Percentiles rank a stretch among this genome's conserved stretches.
phyloP scores from a whole-genome alignment of 83 land plant species.

The Diphasiastrum complanatum region DNA sequence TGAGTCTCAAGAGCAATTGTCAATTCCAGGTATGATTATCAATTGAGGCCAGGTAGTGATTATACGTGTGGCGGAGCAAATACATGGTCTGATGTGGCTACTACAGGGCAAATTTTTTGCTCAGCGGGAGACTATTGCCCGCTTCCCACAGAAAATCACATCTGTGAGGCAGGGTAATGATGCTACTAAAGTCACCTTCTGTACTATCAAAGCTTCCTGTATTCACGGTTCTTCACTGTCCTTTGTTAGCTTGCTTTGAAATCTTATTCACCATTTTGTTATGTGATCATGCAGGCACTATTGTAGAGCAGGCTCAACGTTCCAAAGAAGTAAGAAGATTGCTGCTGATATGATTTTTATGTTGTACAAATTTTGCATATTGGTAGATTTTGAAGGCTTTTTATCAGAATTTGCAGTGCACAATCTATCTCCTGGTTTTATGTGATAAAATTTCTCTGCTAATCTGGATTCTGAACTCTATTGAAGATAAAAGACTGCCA shows the following conservation, averaged over 20 bases:
- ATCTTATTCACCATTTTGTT: not conserved
- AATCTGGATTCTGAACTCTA: slow-evolving; percentile 10
- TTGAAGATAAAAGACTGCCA: too few species aligned
- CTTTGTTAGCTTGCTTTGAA: not conserved
- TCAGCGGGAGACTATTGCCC: slow-evolving; percentile 69
- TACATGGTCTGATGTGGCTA: slow-evolving; percentile 50
- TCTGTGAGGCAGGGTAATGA: slow-evolving; percentile 46
- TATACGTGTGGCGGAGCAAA: slow-evolving; percentile 76
- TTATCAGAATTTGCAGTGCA: not conserved
- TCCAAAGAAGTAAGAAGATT: slow-evolving; percentile 50
- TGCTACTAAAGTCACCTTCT: not conserved
- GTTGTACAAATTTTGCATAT: not conserved
- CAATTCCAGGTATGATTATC: slow-evolving; percentile 47
- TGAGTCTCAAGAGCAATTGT: not conserved
- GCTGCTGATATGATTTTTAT: not conserved
- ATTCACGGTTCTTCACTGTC: not conserved
- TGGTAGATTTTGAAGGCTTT: not conserved
- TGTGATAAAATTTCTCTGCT: slow-evolving; percentile 8
- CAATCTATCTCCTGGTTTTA: not conserved
- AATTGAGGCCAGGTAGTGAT: slow-evolving; percentile 40
- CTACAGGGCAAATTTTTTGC: slow-evolving; percentile 53
- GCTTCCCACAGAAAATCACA: slow-evolving; percentile 27
- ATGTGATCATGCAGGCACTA: slow-evolving; percentile 53
- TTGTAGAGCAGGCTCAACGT: slow-evolving; percentile 75
- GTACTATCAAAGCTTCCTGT: not conserved